Percentiles rank a stretch among this genome's conserved stretches.
These are phyloP conservation scores for Metschnikowia anglica DNA, from an alignment of 805 yeast species.

Conservation along the genomic window DNA sequence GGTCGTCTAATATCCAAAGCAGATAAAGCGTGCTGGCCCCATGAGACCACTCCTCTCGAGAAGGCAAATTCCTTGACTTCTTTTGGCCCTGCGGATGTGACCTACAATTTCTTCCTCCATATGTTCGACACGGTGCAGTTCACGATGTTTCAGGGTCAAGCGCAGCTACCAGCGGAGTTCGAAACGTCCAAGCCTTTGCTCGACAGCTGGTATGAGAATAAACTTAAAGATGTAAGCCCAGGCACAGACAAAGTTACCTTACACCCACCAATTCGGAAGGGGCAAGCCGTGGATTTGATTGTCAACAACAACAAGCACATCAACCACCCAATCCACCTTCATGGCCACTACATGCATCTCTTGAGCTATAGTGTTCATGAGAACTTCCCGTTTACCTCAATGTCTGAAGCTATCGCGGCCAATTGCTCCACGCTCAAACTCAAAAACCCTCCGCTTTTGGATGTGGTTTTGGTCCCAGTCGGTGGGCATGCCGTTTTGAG, in stretches of 20 bases:
- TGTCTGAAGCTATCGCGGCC: constrained; percentile 25
- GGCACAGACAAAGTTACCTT: constrained; percentile 1
- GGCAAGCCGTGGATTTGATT: constrained; percentile 34
- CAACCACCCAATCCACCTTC: constrained; percentile 37
- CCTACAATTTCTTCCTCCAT: constrained; percentile 29
- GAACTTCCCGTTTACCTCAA: constrained; percentile 25
- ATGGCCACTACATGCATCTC: constrained; percentile 34
- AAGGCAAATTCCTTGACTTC: neutral
- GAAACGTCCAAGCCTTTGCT: constrained; percentile 28
- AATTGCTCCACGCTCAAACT: constrained; percentile 21
- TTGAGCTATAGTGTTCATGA: constrained; percentile 26
- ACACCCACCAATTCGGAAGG: constrained; percentile 22
- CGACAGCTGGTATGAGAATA: constrained; percentile 1
- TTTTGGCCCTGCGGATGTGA: constrained; percentile 25
- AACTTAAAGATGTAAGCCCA: neutral
- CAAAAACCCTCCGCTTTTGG: constrained; percentile 26
- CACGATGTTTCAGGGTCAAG: constrained; percentile 26
- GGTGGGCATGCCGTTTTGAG: constrained; percentile 35
- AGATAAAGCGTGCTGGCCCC: constrained; percentile 18
- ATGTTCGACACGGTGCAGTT: constrained; percentile 30
- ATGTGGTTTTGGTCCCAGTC: constrained; percentile 28
- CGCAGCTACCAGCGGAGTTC: constrained; percentile 19
- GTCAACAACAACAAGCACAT: constrained; percentile 28
- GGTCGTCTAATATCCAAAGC: constrained; percentile 20
- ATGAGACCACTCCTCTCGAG: constrained; percentile 24